Evolutionary conservation across 139 green algal genomes (phyloP).

Genomic region (Trebouxia sp.): DNA sequence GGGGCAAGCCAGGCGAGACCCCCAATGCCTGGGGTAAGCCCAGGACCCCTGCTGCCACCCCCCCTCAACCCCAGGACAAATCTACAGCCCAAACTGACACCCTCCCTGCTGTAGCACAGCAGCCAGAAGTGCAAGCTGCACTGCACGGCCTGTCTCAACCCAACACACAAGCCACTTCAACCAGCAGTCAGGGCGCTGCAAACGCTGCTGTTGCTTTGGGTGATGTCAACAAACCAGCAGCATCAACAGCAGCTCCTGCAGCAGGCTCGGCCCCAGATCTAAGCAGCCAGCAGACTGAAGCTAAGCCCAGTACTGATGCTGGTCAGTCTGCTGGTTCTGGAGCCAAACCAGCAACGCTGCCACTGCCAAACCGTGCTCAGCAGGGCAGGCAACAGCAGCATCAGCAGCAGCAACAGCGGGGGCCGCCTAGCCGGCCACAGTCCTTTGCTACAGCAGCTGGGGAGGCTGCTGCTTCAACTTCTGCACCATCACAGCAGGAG

Average conservation of each 20-base stretch:
- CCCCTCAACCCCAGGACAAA: not conserved
- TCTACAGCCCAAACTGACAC: not conserved
- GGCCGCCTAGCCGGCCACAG: no score
- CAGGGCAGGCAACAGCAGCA: not conserved
- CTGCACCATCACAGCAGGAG: not conserved
- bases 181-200: no score
- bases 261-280: not conserved
- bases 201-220: no score
- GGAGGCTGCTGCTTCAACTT: not conserved
- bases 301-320: not conserved
- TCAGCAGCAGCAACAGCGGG: not conserved
- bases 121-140: no score
- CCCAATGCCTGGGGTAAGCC: slow-evolving; percentile 12
- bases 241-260: not conserved
- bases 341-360: no score
- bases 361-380: not conserved
- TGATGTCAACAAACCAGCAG: no score
- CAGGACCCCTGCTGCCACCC: not conserved
- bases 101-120: not conserved
- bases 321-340: no score
- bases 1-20: not conserved
- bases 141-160: no score
- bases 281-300: not conserved
- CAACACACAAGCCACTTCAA: no score
- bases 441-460: not conserved